Evolutionary conservation across 1,284 basidiomycete genomes (phyloP).

Genomic region (Limonomyces culmigenus): DNA sequence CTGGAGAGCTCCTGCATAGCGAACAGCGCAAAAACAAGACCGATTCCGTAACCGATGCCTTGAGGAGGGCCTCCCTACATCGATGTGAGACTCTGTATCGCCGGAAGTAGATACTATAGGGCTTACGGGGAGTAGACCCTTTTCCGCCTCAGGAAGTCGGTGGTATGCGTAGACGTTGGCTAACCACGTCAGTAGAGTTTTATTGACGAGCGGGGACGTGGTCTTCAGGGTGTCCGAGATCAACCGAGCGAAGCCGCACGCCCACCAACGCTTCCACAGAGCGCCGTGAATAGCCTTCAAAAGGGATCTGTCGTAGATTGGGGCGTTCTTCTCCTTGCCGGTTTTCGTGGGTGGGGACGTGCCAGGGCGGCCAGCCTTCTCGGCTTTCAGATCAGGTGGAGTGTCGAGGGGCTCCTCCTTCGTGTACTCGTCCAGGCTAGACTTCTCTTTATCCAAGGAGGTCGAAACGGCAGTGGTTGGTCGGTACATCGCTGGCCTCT

Average conservation of each 20-base stretch:
- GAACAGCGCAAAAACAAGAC: constrained; percentile 42
- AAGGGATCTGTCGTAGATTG: neutral
- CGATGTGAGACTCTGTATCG: neutral
- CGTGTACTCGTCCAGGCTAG: no score
- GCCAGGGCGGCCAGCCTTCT: neutral
- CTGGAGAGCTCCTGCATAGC: constrained; percentile 38
- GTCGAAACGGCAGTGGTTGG: no score
- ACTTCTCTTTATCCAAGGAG: no score
- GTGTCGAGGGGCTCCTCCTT: no score
- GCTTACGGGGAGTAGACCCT: neutral
- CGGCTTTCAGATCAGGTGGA: neutral
- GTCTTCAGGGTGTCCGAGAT: neutral
- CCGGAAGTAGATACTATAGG: neutral
- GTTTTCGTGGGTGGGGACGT: neutral
- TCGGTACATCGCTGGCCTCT: constrained; percentile 18
- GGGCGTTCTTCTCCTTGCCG: neutral
- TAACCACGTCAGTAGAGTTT: neutral
- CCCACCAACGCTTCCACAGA: neutral
- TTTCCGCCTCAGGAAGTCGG: neutral
- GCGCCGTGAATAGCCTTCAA: neutral
- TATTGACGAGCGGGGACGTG: neutral
- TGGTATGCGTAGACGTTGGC: neutral
- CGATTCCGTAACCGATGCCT: constrained; percentile 42
- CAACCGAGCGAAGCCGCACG: neutral
- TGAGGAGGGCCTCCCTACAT: constrained; percentile 5